Percentiles rank a stretch among this genome's conserved stretches.
Conservation (phyloP, 2,329 filamentous ascomycete genomes). For the Epicoccum nigrum region DNA sequence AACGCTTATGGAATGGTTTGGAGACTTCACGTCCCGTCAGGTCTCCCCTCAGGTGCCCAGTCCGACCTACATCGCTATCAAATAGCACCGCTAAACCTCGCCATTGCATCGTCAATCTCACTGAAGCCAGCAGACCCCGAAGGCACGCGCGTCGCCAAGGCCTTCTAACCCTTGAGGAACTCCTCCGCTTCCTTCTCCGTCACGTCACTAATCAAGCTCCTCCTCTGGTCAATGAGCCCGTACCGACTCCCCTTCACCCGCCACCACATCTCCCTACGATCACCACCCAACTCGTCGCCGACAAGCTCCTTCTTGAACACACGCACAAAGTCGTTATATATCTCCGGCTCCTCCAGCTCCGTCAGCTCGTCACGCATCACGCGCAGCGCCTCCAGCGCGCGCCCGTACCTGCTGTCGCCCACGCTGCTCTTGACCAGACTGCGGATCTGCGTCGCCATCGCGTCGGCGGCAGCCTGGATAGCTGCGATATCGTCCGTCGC, state of each 20-base stretch:
- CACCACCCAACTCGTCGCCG: slow-evolving; percentile 72
- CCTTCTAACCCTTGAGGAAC: slow-evolving; percentile 36
- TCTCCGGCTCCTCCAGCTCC: slow-evolving; percentile 72
- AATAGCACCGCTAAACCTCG: too few species aligned
- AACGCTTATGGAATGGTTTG: too few species aligned
- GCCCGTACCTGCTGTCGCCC: slow-evolving; percentile 75
- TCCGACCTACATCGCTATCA: too few species aligned
- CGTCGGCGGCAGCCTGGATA: slow-evolving; percentile 71
- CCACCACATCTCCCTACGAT: slow-evolving; percentile 84
- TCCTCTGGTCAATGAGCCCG: slow-evolving; percentile 72
- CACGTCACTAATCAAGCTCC: slow-evolving; percentile 69
- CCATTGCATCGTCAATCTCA: too few species aligned
- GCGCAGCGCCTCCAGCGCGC: slow-evolving; percentile 75
- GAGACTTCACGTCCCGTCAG: too few species aligned
- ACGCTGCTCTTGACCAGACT: slow-evolving; percentile 73
- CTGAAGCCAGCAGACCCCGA: too few species aligned
- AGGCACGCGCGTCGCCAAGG: too few species aligned
- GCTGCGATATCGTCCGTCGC: slow-evolving; percentile 64
- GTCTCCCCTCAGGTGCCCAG: too few species aligned
- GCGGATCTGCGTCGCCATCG: slow-evolving; percentile 75
- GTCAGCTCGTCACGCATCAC: slow-evolving; percentile 80
- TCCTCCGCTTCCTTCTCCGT: slow-evolving; percentile 70
- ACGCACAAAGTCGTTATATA: slow-evolving; percentile 77
- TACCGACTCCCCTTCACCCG: slow-evolving; percentile 69
- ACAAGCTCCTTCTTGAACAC: slow-evolving; percentile 75